Base-by-base conservation (phyloP, 1,284 basidiomycete genomes). In the Agaricales sp. region DNA sequence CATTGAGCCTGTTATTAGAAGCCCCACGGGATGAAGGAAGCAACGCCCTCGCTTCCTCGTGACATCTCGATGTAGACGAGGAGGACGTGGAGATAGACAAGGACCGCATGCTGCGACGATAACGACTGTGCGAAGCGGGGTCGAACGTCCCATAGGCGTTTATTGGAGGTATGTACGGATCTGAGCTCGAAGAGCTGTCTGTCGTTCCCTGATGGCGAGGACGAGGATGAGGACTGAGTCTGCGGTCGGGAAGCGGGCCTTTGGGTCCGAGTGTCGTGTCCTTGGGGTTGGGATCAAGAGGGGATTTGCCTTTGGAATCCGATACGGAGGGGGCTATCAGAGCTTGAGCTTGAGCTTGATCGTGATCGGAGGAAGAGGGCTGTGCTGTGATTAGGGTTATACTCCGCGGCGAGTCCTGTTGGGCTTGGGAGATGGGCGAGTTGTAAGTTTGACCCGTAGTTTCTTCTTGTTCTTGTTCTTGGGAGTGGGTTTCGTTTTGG, bases 111-210 rank as follows among this genome's bases (percentile, higher is more conserved):
- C n/a, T 38, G 41, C 16, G 64, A 63, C 2, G 58, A 37, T 30
- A 14, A 14, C 26, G 26, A 46, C 52, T 52, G 41, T 57, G 59
- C 25, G 53, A 54, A 43, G 50, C 16, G 49, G n/a, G 62, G 56
- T 44, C 64, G 56, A 73, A 72, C 2, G 74, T 71, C 2, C 77
- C 75, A 53, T 78, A 78, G 1, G 66, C 64, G 54, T 71, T 75
- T 53, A 73, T 71, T 1, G 71, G 59, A 0, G 74, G 71, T 23
- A 74, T 68, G 19, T 67, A 54, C 0, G 66, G 63, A 54, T 64
- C 57, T 12, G 21, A 50, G 26, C 46, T 25, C 3, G 39, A 45
- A 37, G 39, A 23, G 49, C 24, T 26, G 47, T 65, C 61, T 3
- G 49, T 47, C 18, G 51, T 50, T 2, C 52, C 50, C 13, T 52